Evolutionary conservation across 2,329 filamentous ascomycete species (phyloP).

Genomic region (Celoporthe dispersa): DNA sequence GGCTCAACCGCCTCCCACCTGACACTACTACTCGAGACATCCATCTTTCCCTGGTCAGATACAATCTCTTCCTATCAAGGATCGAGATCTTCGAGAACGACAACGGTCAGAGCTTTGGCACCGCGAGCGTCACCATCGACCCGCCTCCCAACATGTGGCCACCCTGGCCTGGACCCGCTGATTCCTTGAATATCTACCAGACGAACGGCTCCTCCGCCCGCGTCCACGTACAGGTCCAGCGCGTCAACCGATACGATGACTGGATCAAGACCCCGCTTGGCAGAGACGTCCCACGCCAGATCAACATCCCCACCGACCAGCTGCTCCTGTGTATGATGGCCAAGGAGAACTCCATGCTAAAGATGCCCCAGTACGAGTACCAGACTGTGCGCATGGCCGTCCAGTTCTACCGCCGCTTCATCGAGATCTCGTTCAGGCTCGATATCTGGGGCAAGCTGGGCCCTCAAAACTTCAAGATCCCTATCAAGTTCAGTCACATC

Average conservation of each 20-base stretch:
- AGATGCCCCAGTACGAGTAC: slow-evolving; percentile 23
- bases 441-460: slow-evolving; percentile 6
- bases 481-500: slow-evolving; percentile 52
- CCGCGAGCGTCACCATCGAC: slow-evolving; percentile 59
- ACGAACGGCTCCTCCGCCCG: neutral
- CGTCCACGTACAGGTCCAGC: neutral
- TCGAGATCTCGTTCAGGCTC: slow-evolving; percentile 25
- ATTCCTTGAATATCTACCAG: slow-evolving; percentile 9
- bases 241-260: neutral
- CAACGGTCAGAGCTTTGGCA: slow-evolving; percentile 43
- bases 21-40: slow-evolving; percentile 49
- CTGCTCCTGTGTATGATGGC: slow-evolving; percentile 27
- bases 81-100: slow-evolving; percentile 59
- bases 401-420: slow-evolving; percentile 19
- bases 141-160: slow-evolving; percentile 51
- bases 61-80: slow-evolving; percentile 55
- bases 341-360: slow-evolving; percentile 22
- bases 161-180: slow-evolving; percentile 17
- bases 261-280: slow-evolving; percentile 13
- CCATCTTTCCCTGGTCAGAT: slow-evolving; percentile 53
- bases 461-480: slow-evolving; percentile 43
- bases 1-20: slow-evolving; percentile 41
- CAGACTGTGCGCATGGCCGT: slow-evolving; percentile 13
- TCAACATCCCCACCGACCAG: slow-evolving; percentile 2
- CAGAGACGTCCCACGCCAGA: neutral